These are phyloP conservation scores for Pseudoscleropodium purum DNA, from an alignment of 225 moss, liverwort and hornwort genomes.

Conservation along the genomic window DNA sequence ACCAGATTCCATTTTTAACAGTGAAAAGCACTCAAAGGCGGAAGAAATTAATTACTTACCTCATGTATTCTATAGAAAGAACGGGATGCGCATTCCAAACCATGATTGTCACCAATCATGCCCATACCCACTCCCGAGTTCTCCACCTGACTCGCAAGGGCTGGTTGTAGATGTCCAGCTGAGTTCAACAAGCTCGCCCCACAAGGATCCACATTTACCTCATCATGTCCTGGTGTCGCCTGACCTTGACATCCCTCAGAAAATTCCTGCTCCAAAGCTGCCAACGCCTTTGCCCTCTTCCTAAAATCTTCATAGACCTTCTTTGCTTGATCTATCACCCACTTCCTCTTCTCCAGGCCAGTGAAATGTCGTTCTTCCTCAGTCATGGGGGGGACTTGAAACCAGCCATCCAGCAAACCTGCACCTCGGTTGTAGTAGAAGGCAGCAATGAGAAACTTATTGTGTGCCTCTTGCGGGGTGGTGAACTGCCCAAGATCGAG, in stretches of 20 bases:
- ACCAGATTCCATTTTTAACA: neutral
- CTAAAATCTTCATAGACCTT: neutral
- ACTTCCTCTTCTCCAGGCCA: neutral
- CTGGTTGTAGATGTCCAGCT: too few species aligned
- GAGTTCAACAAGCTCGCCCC: neutral
- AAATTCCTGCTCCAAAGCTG: too few species aligned
- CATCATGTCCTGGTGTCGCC: neutral
- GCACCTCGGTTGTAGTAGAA: neutral
- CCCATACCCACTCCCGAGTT: neutral
- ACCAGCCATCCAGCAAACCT: neutral
- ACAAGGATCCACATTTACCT: neutral
- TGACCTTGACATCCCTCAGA: accelerated
- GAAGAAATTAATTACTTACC: neutral
- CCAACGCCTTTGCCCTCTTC: neutral
- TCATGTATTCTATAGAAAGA: neutral
- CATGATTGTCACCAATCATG: too few species aligned
- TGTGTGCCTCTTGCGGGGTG: neutral
- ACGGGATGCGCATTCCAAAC: neutral
- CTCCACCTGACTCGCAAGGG: neutral
- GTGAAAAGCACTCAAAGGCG: neutral
- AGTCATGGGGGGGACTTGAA: neutral
- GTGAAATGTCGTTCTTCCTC: neutral
- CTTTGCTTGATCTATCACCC: neutral
- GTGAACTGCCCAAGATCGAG: neutral
- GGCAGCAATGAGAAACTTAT: neutral